Conservation (phyloP, 805 yeast genomes). For the Myxozyma melibiosi region DNA sequence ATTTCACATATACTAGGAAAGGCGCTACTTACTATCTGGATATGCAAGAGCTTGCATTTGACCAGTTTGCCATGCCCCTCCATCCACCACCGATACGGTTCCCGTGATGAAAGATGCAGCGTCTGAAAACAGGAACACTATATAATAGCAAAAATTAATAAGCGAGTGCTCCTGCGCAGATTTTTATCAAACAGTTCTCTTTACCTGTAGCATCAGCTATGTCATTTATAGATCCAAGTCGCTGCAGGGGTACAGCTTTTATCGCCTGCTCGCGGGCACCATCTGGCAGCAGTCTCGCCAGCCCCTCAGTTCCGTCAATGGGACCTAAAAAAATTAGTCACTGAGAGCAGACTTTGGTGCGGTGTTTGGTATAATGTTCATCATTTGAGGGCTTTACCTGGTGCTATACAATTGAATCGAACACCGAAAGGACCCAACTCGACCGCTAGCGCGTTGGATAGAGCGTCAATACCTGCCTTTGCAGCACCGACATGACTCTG, state of each 20-base stretch:
- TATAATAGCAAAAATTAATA: not conserved
- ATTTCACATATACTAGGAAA: not conserved
- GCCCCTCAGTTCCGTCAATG: constrained; percentile 85
- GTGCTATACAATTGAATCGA: constrained; percentile 82
- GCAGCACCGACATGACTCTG: constrained; percentile 94
- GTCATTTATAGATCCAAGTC: constrained; percentile 66
- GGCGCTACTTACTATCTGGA: constrained; percentile 15
- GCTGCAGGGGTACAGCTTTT: constrained; percentile 55
- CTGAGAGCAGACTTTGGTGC: not conserved
- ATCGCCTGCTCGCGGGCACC: constrained; percentile 48
- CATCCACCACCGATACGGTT: constrained; percentile 79
- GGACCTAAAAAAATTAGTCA: constrained; percentile 41
- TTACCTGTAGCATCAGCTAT: constrained; percentile 76
- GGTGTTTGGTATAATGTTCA: not conserved
- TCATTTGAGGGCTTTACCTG: constrained; percentile 53
- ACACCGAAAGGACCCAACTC: constrained; percentile 91
- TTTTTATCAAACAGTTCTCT: not conserved
- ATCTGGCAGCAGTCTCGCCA: constrained; percentile 58
- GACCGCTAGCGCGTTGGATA: constrained; percentile 80
- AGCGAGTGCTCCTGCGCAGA: not conserved
- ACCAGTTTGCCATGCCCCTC: constrained; percentile 63
- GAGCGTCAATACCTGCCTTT: constrained; percentile 92
- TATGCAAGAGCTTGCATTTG: constrained; percentile 18
- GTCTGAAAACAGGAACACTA: constrained; percentile 73
- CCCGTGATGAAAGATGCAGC: constrained; percentile 82